Conservation (phyloP, 176 grass and related monocot genomes). For the Phoenix dactylifera region DNA sequence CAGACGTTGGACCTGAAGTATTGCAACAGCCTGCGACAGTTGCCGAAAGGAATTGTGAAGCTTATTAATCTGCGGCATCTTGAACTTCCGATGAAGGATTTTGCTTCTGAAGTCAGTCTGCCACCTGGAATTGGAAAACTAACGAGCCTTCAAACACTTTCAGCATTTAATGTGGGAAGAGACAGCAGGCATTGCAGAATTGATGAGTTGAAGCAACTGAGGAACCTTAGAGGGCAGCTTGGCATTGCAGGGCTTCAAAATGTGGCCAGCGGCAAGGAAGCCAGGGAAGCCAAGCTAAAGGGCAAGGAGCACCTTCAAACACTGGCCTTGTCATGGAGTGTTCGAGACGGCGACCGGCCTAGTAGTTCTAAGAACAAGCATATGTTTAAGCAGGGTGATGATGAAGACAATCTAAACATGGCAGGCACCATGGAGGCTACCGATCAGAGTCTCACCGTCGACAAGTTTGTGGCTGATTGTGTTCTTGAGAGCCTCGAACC, state of each 20-base stretch:
- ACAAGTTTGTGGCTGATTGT: not conserved
- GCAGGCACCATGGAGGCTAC: too few relatives aligned
- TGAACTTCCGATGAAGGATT: not conserved
- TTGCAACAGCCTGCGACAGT: not conserved
- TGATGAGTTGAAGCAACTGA: conserved; percentile 4
- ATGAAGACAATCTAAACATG: too few relatives aligned
- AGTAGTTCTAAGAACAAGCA: too few relatives aligned
- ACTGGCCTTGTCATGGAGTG: conserved; percentile 26
- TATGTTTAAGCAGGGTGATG: too few relatives aligned
- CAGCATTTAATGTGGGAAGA: not conserved
- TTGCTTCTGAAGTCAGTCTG: not conserved
- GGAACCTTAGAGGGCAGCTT: not conserved
- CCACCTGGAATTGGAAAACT: not conserved
- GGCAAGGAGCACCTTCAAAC: conserved; percentile 1
- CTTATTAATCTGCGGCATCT: conserved; percentile 14
- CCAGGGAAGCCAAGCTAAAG: not conserved
- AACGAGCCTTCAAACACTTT: not conserved
- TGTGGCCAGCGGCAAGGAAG: not conserved
- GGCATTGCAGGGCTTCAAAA: not conserved
- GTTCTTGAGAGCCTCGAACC: conserved; percentile 35
- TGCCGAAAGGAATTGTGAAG: conserved; percentile 17
- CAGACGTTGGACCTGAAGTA: not conserved
- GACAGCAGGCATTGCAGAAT: not conserved
- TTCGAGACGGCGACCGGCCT: not conserved
- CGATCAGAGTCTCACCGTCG: not conserved